Conservation (phyloP, 495 filamentous ascomycete genomes). For the Neurospora sp. region DNA sequence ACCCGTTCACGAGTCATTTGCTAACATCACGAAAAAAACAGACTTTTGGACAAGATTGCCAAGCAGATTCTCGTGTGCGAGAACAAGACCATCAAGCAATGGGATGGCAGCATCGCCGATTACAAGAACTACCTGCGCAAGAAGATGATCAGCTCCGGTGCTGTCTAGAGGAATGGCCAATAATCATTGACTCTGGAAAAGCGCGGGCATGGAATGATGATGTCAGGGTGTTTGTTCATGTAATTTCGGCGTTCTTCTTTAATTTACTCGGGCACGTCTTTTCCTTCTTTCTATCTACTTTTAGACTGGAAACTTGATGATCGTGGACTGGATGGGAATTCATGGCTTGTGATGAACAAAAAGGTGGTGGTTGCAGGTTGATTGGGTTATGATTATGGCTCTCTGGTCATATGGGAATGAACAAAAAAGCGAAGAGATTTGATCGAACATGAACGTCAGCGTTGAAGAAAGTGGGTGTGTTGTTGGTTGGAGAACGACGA, state of each 20-base stretch:
- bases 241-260: neutral
- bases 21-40: slow-evolving; percentile 22
- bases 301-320: neutral
- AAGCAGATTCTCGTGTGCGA: slow-evolving; percentile 99
- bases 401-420: neutral
- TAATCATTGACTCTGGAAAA: neutral
- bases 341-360: neutral
- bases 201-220: neutral
- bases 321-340: neutral
- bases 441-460: neutral
- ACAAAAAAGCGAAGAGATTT: neutral
- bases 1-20: neutral
- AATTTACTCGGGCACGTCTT: neutral
- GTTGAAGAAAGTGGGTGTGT: neutral
- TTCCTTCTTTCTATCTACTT: neutral
- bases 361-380: neutral
- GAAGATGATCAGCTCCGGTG: slow-evolving; percentile 73
- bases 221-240: neutral
- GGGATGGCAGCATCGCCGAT: slow-evolving; percentile 79
- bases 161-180: slow-evolving; percentile 24
- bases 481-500: neutral
- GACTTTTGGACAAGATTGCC: slow-evolving; percentile 96
- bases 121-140: slow-evolving; percentile 99
- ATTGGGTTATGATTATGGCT: neutral
- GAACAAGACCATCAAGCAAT: slow-evolving; percentile 78